Evolutionary conservation across 225 moss, liverwort and hornwort genomes (phyloP), one percentile per base, ranked within the genome.

Genomic region (Marchantia polymorpha): DNA sequence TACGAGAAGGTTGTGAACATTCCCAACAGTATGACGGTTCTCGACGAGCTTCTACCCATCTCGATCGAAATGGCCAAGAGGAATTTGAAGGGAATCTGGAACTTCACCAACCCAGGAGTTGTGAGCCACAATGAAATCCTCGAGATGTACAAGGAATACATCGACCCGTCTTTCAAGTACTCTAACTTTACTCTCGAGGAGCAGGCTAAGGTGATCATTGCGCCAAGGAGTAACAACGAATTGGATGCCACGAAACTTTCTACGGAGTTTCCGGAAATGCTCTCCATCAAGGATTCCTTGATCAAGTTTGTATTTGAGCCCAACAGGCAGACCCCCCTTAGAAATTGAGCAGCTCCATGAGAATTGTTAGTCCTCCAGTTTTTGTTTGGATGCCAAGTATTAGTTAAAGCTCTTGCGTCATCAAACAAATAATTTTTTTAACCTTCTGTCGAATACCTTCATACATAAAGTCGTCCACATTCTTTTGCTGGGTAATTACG

Each of bases 171-270:
- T 2, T 89, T 92, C 75, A 83, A 86, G 0, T 92, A 88, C 75
- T 81, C 75, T 60, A 92, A 92, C 47, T 92, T 92, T 75, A 74
- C 86, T 6, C 85, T 92, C n/a, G 90, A 92, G 85, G 92, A 92
- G 84, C 92, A 92, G 84, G 92, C 92, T 5, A 92, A 92, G 92
- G 90, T 92, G 11, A 92, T 92, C 67, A 89, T 92, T 31, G 92
- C 92, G 0, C 78, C 86, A 50, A 60, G 86, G 60, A 92, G 91
- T 78, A 92, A 92, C 81, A 92, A 92, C 60, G 91, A 92, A 72
- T 67, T 92, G 60, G 90, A 92, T 73, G 90, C 89, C 52, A 78
- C 76, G 73, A 92, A 92, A 78, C 77, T 92, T 29, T 73, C 80
- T 25, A 81, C 79, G 23, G 92, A 92, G 50, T 92, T 92, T 13